Evolutionary conservation across 768 basidiomycete species (phyloP), one percentile per base, ranked within the genome.

Genomic region (Xanthoconium purpureum): DNA sequence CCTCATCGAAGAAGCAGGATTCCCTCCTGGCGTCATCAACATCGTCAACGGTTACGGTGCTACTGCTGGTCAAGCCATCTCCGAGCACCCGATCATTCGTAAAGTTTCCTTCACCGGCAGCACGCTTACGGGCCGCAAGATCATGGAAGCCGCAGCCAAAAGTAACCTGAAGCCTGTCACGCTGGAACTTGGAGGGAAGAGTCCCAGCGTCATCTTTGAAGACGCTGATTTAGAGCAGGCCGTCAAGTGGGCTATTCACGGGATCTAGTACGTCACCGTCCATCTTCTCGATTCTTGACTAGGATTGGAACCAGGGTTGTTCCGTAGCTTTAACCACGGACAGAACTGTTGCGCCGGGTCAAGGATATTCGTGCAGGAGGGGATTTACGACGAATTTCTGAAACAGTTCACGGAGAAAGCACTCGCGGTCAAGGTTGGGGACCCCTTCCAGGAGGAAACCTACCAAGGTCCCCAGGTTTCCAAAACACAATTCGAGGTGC

Each of bases 181-280:
- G 15, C 37, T 58, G 24, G 57, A 58, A 37, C 56, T 58, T 15
- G 57, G 57, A 3, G 57, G 57, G 30, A 58, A 58, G 57, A 58
- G 57, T 24, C 57, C 56, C 37, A 47, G 14, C 5, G 24, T 58
- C 56, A 58, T 58, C 14, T 58, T 58, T 28, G 47, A 58, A 5
- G 57, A 58, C n/a, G 56, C 56, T 10, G 49, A 58, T 42, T n/a
- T 58, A 1, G 57, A 58, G 28, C 57, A 58, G n/a, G 57, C 56
- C 32, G 35, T 58, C 48, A 58, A 58, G 10, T 58, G 57, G 57
- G 49, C 57, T 3, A 47, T 47, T 4, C 49, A 51, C 11, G 57
- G 57, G 8, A 58, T 58, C 33, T 58, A 58, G 57, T 58, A 13
- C 18, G 57, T 58, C 7, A 6, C 15, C 15, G 15, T 55, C 24